These are phyloP conservation scores for Cornus suecica DNA, from an alignment of 148 eudicot genomes.

Conservation along the genomic window DNA sequence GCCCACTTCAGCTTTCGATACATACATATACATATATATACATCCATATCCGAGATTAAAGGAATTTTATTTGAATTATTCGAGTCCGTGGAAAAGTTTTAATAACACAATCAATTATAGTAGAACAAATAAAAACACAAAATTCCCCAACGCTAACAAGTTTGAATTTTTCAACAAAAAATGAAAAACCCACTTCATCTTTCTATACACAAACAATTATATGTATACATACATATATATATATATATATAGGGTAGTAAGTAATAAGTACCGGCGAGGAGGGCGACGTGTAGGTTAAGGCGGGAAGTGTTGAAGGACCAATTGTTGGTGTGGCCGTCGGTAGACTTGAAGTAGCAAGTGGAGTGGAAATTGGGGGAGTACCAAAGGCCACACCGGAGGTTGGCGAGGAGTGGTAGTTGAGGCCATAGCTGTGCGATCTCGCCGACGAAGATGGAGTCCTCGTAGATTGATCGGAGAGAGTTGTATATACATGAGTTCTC, in stretches of 20 bases:
- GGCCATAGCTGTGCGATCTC: constrained; percentile 91
- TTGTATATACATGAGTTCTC: constrained; percentile 59
- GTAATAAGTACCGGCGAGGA: constrained; percentile 60
- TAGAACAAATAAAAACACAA: background rate
- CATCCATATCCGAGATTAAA: too few relatives aligned
- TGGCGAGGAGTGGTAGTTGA: constrained; percentile 72
- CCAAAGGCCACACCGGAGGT: constrained; percentile 93
- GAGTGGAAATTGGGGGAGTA: constrained; percentile 47
- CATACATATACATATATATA: background rate
- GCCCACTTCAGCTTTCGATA: too few relatives aligned
- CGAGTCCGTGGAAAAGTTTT: too few relatives aligned
- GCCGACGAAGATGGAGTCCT: constrained; percentile 82
- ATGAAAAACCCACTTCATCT: too few relatives aligned
- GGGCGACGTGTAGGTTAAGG: constrained; percentile 86
- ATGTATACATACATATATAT: background rate
- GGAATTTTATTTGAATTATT: too few relatives aligned
- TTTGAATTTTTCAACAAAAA: too few relatives aligned
- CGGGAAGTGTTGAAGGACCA: constrained; percentile 87
- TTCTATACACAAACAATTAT: constrained; percentile 1
- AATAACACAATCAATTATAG: background rate
- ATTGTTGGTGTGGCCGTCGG: constrained; percentile 85
- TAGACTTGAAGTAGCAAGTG: constrained; percentile 90
- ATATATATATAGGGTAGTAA: background rate
- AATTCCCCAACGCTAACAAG: too few relatives aligned
- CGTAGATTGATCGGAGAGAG: constrained; percentile 72